These are phyloP conservation scores for Raffaelea ambrosiae DNA, from an alignment of 2,329 filamentous ascomycete species.

Conservation along the genomic window DNA sequence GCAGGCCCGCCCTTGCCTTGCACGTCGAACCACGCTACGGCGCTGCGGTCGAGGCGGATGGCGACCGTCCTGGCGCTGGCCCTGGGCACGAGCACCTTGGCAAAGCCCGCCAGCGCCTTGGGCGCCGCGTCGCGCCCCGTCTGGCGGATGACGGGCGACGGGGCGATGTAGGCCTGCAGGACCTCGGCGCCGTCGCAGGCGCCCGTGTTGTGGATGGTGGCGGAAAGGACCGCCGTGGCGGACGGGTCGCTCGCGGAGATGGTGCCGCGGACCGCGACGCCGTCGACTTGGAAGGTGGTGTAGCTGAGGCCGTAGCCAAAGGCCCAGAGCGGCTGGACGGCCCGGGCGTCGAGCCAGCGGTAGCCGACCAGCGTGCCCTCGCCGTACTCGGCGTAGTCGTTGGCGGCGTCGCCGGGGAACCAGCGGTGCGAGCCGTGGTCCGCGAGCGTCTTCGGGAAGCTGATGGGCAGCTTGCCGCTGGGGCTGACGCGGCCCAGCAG, in stretches of 20 bases:
- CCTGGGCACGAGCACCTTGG: constrained; percentile 5
- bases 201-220: constrained; percentile 8
- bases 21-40: constrained; percentile 11
- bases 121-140: constrained; percentile 5
- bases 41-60: background rate
- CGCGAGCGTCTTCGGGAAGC: constrained; percentile 52
- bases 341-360: constrained; percentile 57
- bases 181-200: constrained; percentile 6
- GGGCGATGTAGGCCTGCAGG: constrained; percentile 9
- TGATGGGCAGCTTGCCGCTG: constrained; percentile 56
- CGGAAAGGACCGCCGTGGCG: constrained; percentile 14
- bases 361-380: constrained; percentile 70
- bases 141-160: background rate
- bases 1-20: background rate
- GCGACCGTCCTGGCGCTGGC: background rate
- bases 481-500: constrained; percentile 60
- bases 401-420: constrained; percentile 45
- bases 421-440: constrained; percentile 65
- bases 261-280: constrained; percentile 21
- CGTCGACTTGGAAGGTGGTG: constrained; percentile 32
- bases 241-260: constrained; percentile 37
- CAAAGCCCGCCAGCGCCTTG: constrained; percentile 9
- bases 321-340: constrained; percentile 16
- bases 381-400: constrained; percentile 58
- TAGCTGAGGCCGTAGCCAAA: constrained; percentile 13